Evolutionary conservation across 75 land plant genomes (phyloP), one percentile per base, ranked within the genome.

Genomic region (Selaginella moellendorffii): DNA sequence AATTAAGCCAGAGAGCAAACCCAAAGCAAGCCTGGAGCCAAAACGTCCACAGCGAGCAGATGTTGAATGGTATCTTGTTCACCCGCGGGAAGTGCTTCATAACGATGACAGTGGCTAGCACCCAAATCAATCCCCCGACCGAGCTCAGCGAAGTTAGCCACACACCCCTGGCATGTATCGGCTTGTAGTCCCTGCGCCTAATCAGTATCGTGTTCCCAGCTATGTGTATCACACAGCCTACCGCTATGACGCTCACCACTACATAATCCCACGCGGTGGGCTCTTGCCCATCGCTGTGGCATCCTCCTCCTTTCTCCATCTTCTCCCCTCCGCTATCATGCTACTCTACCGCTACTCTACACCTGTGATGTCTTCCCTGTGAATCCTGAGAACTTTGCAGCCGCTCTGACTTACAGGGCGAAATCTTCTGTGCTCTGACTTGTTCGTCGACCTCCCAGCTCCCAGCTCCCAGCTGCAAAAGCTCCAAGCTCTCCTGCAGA

Each of bases 41-140:
- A 31, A 73, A 71, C 31, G 65, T 53, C 75, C 75, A 73, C 23
- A 73, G 19, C 20, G 28, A 0, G 26, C 75, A 73, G 14, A 53
- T 0, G 21, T 22, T 21, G 31, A 46, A 51, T 2, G 31, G 28
- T 18, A 27, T 14, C 19, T 31, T 0, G 0, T 27, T 0, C 19
- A 17, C 9, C 18, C 54, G 30, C 9, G n/a, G 31, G 10, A 53
- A 62, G 27, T 72, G 74, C 10, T 27, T 65, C 26, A 69, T 62
- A 18, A 69, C 65, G 27, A 73, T 54, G n/a, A 73, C 18, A 31
- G 75, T 73, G 9, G 75, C 26, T 18, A n/a, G 21, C 29, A 73
- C 21, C 74, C 74, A 70, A n/a, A 69, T 62, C 64, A 73, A 56
- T 26, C 75, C 75, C 28, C 75, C 75, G 25, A 71, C 24, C 5